Evolutionary conservation across 345 rosid genomes (phyloP).

Genomic region (Clausena lansium): DNA sequence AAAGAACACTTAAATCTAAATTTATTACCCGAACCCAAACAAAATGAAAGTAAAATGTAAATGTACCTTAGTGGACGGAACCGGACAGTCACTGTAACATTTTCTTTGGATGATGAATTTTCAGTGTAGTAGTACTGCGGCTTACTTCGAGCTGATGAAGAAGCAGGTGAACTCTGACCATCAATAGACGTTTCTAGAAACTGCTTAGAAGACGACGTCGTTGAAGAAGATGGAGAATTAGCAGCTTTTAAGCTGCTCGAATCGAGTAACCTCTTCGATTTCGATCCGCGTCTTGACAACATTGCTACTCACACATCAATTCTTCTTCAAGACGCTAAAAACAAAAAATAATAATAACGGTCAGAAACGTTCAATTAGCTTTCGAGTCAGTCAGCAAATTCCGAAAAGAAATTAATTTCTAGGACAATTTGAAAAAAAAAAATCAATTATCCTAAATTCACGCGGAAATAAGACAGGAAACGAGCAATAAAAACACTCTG

Average conservation of each 20-base stretch:
- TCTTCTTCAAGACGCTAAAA: slow-evolving; percentile 26
- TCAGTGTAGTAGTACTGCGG: slow-evolving; percentile 67
- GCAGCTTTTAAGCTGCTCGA: slow-evolving; percentile 47
- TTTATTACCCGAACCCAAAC: background rate
- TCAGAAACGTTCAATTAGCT: background rate
- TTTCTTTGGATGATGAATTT: slow-evolving; percentile 61
- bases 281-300: slow-evolving; percentile 70
- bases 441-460: background rate
- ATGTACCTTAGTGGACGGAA: slow-evolving; percentile 92
- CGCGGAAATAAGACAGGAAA: background rate
- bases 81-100: slow-evolving; percentile 92
- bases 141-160: slow-evolving; percentile 90
- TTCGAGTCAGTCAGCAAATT: background rate
- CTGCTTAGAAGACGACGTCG: slow-evolving; percentile 86
- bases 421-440: background rate
- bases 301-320: slow-evolving; percentile 40
- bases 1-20: background rate
- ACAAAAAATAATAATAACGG: slow-evolving; percentile 12
- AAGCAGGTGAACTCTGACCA: slow-evolving; percentile 93
- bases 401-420: background rate
- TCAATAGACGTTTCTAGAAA: slow-evolving; percentile 76
- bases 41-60: slow-evolving; percentile 5
- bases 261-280: slow-evolving; percentile 47
- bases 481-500: background rate
- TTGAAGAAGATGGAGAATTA: slow-evolving; percentile 82